Evolutionary conservation across 768 basidiomycete genomes (phyloP).

Genomic region (Phlebiopsis gigantea): DNA sequence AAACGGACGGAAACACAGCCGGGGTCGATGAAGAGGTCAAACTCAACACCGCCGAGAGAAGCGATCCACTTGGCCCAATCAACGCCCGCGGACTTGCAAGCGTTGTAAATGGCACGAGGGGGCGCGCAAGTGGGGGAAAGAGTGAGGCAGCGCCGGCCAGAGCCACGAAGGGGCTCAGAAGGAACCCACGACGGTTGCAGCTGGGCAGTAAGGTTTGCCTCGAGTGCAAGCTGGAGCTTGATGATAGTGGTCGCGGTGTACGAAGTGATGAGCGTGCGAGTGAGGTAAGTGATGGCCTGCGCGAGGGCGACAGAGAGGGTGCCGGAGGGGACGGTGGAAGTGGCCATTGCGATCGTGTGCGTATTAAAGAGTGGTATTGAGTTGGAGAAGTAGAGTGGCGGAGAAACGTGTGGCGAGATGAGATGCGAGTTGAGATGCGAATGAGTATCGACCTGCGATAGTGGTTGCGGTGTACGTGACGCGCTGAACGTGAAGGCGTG

Average conservation of each 20-base stretch:
- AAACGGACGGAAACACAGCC: slow-evolving; percentile 69
- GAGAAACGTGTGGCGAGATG: not conserved
- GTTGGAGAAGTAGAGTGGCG: slow-evolving; percentile 19
- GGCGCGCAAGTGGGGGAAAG: slow-evolving; percentile 66
- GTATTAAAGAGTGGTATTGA: slow-evolving; percentile 6
- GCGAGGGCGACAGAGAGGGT: slow-evolving; percentile 62
- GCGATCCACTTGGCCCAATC: slow-evolving; percentile 82
- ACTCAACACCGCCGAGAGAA: slow-evolving; percentile 60
- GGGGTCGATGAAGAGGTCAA: slow-evolving; percentile 80
- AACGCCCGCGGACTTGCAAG: slow-evolving; percentile 62
- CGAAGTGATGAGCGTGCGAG: slow-evolving; percentile 50
- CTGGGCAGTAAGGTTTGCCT: slow-evolving; percentile 66
- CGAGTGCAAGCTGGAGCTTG: slow-evolving; percentile 67
- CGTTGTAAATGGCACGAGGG: slow-evolving; percentile 64
- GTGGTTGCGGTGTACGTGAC: slow-evolving; percentile 26
- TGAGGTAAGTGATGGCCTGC: slow-evolving; percentile 72
- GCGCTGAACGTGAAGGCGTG: slow-evolving; percentile 27
- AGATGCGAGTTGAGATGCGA: slow-evolving; percentile 22
- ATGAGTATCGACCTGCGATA: slow-evolving; percentile 64
- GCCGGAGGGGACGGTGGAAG: slow-evolving; percentile 16
- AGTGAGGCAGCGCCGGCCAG: slow-evolving; percentile 69
- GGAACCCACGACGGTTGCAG: slow-evolving; percentile 65
- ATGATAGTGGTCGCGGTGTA: slow-evolving; percentile 59
- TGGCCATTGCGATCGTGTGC: slow-evolving; percentile 23
- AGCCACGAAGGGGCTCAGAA: slow-evolving; percentile 59